Evolutionary conservation across 2,329 filamentous ascomycete genomes (phyloP), one percentile per base, ranked within the genome.

Genomic region (Aspergillus costaricaensis): DNA sequence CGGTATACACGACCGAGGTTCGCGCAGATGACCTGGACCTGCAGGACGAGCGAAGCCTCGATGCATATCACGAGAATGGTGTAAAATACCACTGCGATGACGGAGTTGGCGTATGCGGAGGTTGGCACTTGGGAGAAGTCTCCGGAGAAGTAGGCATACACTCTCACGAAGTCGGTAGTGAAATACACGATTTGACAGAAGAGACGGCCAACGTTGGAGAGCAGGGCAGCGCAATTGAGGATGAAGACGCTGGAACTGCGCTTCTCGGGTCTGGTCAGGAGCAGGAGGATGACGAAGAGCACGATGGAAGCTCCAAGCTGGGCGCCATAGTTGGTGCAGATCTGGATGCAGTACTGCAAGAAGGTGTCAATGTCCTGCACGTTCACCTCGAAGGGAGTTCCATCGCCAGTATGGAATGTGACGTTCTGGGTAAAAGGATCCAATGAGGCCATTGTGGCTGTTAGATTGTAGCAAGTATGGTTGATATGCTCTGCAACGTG

Each of bases 261-360:
- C 72, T 91, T 92, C 65, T 85, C 80, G 0, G 80, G 73, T 19
- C 85, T 85, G 0, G 90, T 92, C 73, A 93, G 82, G 60, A 88
- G 76, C 10, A 92, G 76, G 2, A 93, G 78, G 30, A 90, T 80
- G 47, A 89, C 66, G 17, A 93, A 79, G 69, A 92, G 84, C 62
- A 89, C 76, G 59, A 88, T 65, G 50, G 85, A 86, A 23, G 89
- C 86, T 30, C 91, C 91, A 55, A 92, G 81, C 72, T 94, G 90
- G 17, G 83, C 77, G 55, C 85, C 88, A 72, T 88, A 91, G 76
- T 87, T 88, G 79, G 91, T 86, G 71, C 76, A 80, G 38, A 81
- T 70, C 8, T 76, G 76, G 59, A 80, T 73, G 61, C 79, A 79
- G 70, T 83, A 83, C 60, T 77, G 72, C 57, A 81, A 73, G 53